Base-by-base conservation (phyloP, 768 basidiomycete species). In the Pleurotus citrinopileatus region DNA sequence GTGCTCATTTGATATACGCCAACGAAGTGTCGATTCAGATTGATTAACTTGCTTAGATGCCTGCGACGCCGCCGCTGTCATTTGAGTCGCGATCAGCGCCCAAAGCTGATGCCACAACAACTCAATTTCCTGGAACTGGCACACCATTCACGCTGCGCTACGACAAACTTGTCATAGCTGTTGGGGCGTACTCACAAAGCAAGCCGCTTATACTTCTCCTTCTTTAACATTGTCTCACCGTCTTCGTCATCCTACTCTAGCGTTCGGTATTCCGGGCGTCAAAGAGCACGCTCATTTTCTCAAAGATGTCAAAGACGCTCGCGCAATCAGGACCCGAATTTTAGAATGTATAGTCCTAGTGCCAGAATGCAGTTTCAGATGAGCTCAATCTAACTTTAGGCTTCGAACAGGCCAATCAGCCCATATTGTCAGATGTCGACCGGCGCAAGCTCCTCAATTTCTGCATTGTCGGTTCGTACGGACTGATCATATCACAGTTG, bases 111-210 rank as follows among this genome's bases (percentile, higher is more conserved):
- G 51, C 23, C 19, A 46, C 52, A 9, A 44, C 40, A 15, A 37
- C 55, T 32, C 61, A 55, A 44, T 59, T 57, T 47, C 63, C 61
- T 3, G 64, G 56, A 0, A 59, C 58, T 1, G 63, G 65, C 5
- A 65, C 71, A 25, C 68, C 75, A 6, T 92, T 89, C 65, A 73
- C 76, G 7, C 45, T 93, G 40, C 67, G 70, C 17, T 94, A 89
- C 62, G 91, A 94, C 68, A 91, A 89, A 64, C 77, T 94, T 10
- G 82, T 94, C 52, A 83, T 95, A 44, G 84, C 89, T 5, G 91
- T 91, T 1, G 93, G 93, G 2, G 87, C 89, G 42, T 94, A 94
- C 69, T 83, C 81, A 2, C 90, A 93, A 65, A 94, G 91, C 90
- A 61, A 47, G 79, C 60, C 32, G n/a, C n/a, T n/a, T n/a, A n/a